Conservation (phyloP, 1,284 basidiomycete species). For the Exobasidium rhododendri region DNA sequence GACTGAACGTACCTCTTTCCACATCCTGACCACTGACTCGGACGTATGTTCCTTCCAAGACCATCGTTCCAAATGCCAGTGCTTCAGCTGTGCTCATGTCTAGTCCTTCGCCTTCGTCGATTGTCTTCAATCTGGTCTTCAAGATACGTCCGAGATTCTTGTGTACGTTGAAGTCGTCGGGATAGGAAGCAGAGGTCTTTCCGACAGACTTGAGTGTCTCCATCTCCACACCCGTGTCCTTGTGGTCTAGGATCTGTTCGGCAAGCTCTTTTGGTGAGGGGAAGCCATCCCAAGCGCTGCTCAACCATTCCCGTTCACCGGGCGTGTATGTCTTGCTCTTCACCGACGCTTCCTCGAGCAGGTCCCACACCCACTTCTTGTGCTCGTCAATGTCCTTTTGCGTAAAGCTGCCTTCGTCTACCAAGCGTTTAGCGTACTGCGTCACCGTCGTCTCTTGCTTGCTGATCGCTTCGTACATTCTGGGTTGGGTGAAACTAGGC, state of each 20-base stretch:
- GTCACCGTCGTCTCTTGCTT: slow-evolving; percentile 89
- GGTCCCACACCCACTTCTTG: slow-evolving; percentile 98
- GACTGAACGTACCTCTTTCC: slow-evolving; percentile 99
- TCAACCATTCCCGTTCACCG: slow-evolving; percentile 77
- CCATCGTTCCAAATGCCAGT: slow-evolving; percentile 88
- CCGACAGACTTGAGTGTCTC: slow-evolving; percentile 81
- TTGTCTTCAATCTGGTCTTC: slow-evolving; percentile 76
- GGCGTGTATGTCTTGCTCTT: slow-evolving; percentile 92
- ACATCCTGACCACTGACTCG: slow-evolving; percentile 97
- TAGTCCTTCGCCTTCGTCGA: slow-evolving; percentile 85
- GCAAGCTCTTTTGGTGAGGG: slow-evolving; percentile 93
- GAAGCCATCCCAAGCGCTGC: slow-evolving; percentile 97
- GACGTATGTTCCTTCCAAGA: slow-evolving; percentile 88
- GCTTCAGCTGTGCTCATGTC: slow-evolving; percentile 99
- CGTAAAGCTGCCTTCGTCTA: slow-evolving; percentile 89
- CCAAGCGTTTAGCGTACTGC: slow-evolving; percentile 85
- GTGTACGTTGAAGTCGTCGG: slow-evolving; percentile 79
- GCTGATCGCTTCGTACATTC: slow-evolving; percentile 97
- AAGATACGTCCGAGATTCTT: slow-evolving; percentile 93
- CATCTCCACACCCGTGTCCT: slow-evolving; percentile 76
- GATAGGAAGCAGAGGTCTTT: slow-evolving; percentile 78
- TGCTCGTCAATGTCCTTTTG: slow-evolving; percentile 96
- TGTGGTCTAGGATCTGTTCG: slow-evolving; percentile 83
- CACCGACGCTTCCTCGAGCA: slow-evolving; percentile 88
- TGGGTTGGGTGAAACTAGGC: slow-evolving; percentile 95